A percentile compares a stretch with the other conserved stretches of the same genome.
phyloP scores from a whole-genome alignment of 1,139 yeast genomes.

The Yamadazyma blattariae region DNA sequence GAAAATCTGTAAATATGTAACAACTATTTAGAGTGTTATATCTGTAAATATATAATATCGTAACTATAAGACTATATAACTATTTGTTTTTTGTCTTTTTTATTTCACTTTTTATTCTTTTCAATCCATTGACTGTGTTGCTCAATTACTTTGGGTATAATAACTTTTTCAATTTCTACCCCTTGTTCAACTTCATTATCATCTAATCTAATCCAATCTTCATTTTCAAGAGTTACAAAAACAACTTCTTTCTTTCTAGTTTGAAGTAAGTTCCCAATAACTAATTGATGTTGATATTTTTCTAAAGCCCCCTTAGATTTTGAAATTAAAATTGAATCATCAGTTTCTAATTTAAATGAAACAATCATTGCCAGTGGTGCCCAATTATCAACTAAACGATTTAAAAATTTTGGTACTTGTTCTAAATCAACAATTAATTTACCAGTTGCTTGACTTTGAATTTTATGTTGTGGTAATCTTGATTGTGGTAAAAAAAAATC shows the following conservation, averaged over 20 bases:
- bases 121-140: conserved; percentile 63
- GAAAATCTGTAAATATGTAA: too few relatives aligned
- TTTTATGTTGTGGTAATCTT: conserved; percentile 87
- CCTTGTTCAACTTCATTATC: conserved; percentile 34
- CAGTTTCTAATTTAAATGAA: conserved; percentile 94
- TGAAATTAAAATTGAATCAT: conserved; percentile 59
- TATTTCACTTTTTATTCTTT: too few relatives aligned
- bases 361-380: conserved; percentile 94
- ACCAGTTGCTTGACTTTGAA: conserved; percentile 73
- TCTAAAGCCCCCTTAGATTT: conserved; percentile 79
- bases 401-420: conserved; percentile 92
- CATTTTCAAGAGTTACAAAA: conserved; percentile 60
- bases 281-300: conserved; percentile 88
- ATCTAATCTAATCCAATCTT: conserved; percentile 53
- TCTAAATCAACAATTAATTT: conserved; percentile 81
- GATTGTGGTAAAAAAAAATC: conserved; percentile 91
- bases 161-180: conserved; percentile 69
- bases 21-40: too few relatives aligned
- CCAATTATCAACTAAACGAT: conserved; percentile 89
- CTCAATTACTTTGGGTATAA: conserved; percentile 70
- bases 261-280: conserved; percentile 89
- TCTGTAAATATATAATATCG: too few relatives aligned
- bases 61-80: too few relatives aligned
- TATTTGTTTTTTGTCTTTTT: too few relatives aligned
- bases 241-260: conserved; percentile 87